phyloP scores from a whole-genome alignment of 1,284 basidiomycete species.

The Cystobasidium slooffiae region DNA sequence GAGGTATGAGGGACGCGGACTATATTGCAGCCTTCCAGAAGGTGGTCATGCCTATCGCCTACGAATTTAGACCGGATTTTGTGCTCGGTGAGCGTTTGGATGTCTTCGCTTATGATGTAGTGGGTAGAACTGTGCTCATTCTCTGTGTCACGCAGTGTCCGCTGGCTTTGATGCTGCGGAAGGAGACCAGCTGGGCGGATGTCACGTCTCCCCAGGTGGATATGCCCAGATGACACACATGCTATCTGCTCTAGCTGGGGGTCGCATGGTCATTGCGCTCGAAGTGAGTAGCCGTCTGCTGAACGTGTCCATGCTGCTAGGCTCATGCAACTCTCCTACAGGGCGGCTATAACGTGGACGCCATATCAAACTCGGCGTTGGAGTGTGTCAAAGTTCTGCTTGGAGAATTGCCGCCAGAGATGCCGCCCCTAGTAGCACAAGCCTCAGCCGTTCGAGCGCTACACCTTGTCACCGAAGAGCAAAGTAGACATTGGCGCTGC shows the following conservation, averaged over 20 bases:
- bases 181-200: constrained; percentile 89
- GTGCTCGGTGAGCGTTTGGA: constrained; percentile 73
- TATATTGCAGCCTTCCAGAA: constrained; percentile 96
- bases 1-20: constrained; percentile 90
- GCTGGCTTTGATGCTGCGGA: constrained; percentile 96
- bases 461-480: constrained; percentile 79
- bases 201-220: constrained; percentile 86
- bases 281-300: constrained; percentile 66
- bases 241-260: constrained; percentile 84
- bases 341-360: constrained; percentile 94
- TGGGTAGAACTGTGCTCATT: background rate
- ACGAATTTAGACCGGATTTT: constrained; percentile 93
- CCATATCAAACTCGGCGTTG: constrained; percentile 82
- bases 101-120: background rate
- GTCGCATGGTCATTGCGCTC: constrained; percentile 86
- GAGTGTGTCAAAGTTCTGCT: constrained; percentile 84
- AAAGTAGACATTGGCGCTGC: constrained; percentile 88
- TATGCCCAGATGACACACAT: constrained; percentile 99
- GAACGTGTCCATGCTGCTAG: background rate
- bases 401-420: constrained; percentile 77
- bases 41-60: constrained; percentile 94
- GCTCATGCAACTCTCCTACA: constrained; percentile 55
- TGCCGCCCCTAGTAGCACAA: constrained; percentile 71
- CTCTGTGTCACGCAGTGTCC: constrained; percentile 69
- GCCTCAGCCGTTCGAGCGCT: constrained; percentile 83